phyloP scores from a whole-genome alignment of 768 basidiomycete genomes.

The Heimioporus sp. region DNA sequence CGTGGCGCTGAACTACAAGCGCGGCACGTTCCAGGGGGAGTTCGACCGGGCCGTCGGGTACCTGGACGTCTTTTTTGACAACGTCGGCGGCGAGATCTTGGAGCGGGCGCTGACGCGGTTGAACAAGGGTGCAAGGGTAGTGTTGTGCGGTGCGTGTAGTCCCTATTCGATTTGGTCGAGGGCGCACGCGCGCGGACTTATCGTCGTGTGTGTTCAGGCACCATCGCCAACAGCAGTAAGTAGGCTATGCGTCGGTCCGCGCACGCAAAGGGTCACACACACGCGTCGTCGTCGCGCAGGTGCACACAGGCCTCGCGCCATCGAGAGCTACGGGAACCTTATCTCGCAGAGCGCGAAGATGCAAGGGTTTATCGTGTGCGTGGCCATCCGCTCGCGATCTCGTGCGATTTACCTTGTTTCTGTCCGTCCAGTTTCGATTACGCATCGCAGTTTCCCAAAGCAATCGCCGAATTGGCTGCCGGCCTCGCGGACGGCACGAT shows the following conservation, averaged over 20 bases:
- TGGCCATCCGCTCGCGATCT: background rate
- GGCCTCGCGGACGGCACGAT: conserved; percentile 68
- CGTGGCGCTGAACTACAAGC: conserved; percentile 89
- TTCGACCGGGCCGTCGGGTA: conserved; percentile 62
- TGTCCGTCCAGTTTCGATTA: conserved; percentile 85
- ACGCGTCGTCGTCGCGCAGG: conserved; percentile 43
- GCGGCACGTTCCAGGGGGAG: conserved; percentile 62
- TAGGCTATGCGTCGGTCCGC: too few species aligned
- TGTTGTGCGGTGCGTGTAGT: conserved; percentile 68
- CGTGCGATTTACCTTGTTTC: conserved; percentile 5
- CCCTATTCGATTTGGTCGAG: background rate
- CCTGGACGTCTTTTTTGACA: conserved; percentile 82
- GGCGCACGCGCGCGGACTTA: too few species aligned
- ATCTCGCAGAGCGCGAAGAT: conserved; percentile 79
- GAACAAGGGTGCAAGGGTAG: conserved; percentile 74
- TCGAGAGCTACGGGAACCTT: conserved; percentile 63
- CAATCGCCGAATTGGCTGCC: conserved; percentile 52
- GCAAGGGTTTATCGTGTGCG: conserved; percentile 81
- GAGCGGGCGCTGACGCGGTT: conserved; percentile 73
- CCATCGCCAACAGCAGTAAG: too few species aligned
- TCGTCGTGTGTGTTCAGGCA: too few species aligned
- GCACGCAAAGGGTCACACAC: too few species aligned
- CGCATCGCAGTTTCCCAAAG: conserved; percentile 52
- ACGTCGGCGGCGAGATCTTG: conserved; percentile 78
- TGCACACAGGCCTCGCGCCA: conserved; percentile 55